These are phyloP conservation scores for Fusarium annulatum DNA, from an alignment of 2,329 filamentous ascomycete genomes.

Conservation along the genomic window DNA sequence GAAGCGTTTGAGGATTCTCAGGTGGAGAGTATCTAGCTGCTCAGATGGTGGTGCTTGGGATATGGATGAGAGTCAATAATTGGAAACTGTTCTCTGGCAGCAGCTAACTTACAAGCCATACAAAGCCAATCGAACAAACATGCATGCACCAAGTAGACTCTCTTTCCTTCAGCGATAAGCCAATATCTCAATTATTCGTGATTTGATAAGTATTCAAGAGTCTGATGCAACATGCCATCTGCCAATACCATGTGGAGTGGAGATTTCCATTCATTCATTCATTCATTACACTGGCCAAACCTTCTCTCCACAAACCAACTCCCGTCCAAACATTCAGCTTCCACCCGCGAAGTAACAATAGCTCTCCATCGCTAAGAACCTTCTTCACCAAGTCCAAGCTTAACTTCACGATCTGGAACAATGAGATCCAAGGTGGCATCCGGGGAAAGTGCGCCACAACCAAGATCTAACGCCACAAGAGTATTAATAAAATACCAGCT, in stretches of 20 bases:
- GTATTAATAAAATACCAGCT: not conserved
- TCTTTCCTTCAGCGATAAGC: too few species aligned
- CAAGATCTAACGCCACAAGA: not conserved
- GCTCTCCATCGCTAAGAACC: not conserved
- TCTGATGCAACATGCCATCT: not conserved
- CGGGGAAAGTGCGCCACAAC: not conserved
- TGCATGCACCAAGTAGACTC: not conserved
- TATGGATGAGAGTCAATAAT: not conserved
- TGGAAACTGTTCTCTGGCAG: not conserved
- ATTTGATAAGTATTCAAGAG: not conserved
- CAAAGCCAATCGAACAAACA: not conserved
- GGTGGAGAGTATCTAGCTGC: not conserved
- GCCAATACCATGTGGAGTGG: not conserved
- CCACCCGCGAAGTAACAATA: not conserved
- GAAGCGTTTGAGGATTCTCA: not conserved
- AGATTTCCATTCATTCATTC: not conserved
- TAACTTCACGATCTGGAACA: not conserved
- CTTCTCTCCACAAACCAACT: not conserved
- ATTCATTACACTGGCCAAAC: not conserved
- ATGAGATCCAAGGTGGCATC: not conserved
- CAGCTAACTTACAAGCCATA: not conserved
- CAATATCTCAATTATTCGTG: not conserved
- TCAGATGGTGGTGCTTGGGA: not conserved
- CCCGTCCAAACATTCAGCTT: not conserved
- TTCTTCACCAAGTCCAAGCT: not conserved